Evolutionary conservation across 2,329 filamentous ascomycete genomes (phyloP).

Genomic region (Stromatinia cepivora): DNA sequence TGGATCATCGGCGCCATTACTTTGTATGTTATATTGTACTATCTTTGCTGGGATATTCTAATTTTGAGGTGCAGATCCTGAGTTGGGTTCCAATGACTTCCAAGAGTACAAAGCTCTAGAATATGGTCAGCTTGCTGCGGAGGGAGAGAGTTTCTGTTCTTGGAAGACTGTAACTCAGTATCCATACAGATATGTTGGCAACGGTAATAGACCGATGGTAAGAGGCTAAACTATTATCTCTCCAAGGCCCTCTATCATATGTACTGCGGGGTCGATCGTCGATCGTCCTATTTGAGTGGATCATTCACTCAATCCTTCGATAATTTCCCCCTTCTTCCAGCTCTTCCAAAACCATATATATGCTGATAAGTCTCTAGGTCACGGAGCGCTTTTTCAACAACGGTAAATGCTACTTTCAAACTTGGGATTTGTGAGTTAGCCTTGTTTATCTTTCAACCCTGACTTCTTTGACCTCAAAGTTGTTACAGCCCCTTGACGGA

Average conservation of each 20-base stretch:
- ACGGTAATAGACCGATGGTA: slow-evolving; percentile 45
- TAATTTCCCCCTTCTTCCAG: not conserved
- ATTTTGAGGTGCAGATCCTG: slow-evolving; percentile 9
- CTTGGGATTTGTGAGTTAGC: slow-evolving; percentile 73
- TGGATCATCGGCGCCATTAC: slow-evolving; percentile 9
- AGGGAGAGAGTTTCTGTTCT: slow-evolving; percentile 47
- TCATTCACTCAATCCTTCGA: slow-evolving; percentile 15
- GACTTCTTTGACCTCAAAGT: slow-evolving; percentile 5
- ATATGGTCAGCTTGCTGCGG: slow-evolving; percentile 34
- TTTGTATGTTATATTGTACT: not conserved
- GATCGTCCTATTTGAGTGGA: not conserved
- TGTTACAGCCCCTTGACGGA: not conserved
- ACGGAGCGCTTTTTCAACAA: slow-evolving; percentile 49
- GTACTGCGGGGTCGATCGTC: not conserved
- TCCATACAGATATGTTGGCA: slow-evolving; percentile 59
- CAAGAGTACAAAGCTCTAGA: slow-evolving; percentile 30
- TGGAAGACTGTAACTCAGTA: slow-evolving; percentile 59
- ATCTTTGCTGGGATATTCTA: not conserved
- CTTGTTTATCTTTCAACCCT: not conserved
- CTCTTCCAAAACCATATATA: not conserved
- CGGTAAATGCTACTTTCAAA: slow-evolving; percentile 56
- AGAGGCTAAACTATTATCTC: slow-evolving; percentile 3
- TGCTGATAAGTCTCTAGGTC: slow-evolving; percentile 22
- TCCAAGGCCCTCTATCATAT: not conserved
- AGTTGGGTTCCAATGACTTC: slow-evolving; percentile 22